Evolutionary conservation across 176 grass and related monocot genomes (phyloP).

Genomic region (Thalia dealbata): DNA sequence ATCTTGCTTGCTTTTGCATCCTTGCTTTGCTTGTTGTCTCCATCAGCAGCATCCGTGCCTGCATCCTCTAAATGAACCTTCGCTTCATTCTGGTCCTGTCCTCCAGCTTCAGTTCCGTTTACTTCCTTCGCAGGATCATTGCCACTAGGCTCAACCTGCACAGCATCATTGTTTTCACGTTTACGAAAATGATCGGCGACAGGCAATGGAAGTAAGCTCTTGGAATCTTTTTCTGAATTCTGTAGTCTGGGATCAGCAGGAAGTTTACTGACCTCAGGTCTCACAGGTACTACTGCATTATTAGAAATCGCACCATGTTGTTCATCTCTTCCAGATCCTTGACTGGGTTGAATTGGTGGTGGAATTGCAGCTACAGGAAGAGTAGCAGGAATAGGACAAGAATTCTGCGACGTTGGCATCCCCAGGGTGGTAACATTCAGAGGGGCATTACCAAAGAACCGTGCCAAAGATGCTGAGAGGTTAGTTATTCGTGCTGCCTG

Average conservation of each 20-base stretch:
- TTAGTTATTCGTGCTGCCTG: constrained; percentile 51
- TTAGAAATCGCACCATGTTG: constrained; percentile 26
- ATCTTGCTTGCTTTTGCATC: constrained; percentile 63
- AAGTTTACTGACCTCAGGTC: constrained; percentile 31
- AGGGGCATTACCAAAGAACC: constrained; percentile 52
- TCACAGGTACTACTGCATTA: constrained; percentile 8
- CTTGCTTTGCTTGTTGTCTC: constrained; percentile 49
- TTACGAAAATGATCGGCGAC: constrained; percentile 26
- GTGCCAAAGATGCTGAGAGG: constrained; percentile 57
- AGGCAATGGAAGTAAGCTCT: constrained; percentile 24
- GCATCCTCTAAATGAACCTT: constrained; percentile 18
- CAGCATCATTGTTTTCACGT: constrained; percentile 18
- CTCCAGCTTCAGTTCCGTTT: constrained; percentile 29
- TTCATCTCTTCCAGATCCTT: constrained; percentile 33
- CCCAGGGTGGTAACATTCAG: constrained; percentile 25
- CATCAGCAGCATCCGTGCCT: constrained; percentile 38
- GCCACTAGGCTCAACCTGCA: constrained; percentile 7
- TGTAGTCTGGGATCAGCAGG: constrained; percentile 10
- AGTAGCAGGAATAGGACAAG: constrained; percentile 23
- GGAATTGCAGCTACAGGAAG: constrained; percentile 13
- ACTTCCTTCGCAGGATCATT: constrained; percentile 13
- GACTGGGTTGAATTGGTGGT: constrained; percentile 30
- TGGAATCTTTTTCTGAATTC: not conserved
- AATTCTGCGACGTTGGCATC: constrained; percentile 31
- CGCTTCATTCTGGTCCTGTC: constrained; percentile 42